Conservation (phyloP, 2,329 filamentous ascomycete genomes). For the Colletotrichum cuscutae region DNA sequence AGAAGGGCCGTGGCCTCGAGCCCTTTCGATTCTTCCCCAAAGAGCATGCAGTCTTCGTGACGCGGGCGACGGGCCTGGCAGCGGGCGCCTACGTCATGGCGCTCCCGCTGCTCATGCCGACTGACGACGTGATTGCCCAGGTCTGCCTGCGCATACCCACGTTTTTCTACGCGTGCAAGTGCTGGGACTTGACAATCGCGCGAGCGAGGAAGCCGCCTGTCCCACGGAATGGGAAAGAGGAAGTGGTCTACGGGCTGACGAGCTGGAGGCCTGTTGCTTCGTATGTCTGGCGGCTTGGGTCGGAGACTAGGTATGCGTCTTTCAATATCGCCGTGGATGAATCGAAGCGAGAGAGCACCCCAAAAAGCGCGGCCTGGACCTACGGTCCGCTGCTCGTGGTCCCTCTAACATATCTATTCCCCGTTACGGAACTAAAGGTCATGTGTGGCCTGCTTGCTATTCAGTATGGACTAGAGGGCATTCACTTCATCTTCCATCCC, state of each 20-base stretch:
- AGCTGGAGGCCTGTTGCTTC: background rate
- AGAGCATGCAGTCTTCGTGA: background rate
- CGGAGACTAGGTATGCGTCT: background rate
- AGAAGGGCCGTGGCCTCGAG: background rate
- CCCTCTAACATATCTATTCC: background rate
- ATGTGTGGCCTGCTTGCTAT: background rate
- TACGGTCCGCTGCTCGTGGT: background rate
- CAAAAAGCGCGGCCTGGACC: background rate
- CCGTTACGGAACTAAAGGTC: background rate
- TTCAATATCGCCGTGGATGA: background rate
- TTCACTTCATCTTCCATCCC: background rate
- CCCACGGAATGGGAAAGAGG: background rate
- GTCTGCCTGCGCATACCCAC: background rate
- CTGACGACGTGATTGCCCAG: background rate
- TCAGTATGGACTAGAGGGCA: background rate
- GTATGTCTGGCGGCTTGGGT: background rate
- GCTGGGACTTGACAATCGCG: background rate
- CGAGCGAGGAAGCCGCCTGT: background rate
- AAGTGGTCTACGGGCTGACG: background rate
- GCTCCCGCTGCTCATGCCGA: background rate
- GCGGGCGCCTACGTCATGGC: background rate
- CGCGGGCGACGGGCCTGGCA: background rate
- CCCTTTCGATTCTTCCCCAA: background rate
- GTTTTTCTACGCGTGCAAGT: background rate
- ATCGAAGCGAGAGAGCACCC: background rate